These are phyloP conservation scores for Mycena kentingensis DNA, from an alignment of 768 basidiomycete species.

Conservation along the genomic window DNA sequence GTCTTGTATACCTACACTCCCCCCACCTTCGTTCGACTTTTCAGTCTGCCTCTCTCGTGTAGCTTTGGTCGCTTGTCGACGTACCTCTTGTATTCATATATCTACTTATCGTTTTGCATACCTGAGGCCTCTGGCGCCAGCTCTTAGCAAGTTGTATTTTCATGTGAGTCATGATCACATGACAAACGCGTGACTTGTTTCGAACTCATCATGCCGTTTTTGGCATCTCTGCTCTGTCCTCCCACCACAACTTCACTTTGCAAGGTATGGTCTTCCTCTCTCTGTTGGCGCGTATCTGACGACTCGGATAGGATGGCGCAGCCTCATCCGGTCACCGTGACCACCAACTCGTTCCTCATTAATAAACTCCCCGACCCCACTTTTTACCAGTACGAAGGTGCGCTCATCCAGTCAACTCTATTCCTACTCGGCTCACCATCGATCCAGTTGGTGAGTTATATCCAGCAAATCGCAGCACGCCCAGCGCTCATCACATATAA, in stretches of 20 bases:
- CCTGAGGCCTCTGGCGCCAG: too few relatives aligned
- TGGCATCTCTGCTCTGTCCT: too few relatives aligned
- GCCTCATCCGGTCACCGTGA: conserved; percentile 21
- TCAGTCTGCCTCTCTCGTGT: conserved; percentile 12
- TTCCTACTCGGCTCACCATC: neutral
- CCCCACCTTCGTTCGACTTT: conserved; percentile 6
- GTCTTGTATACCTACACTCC: conserved; percentile 19
- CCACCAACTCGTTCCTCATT: conserved; percentile 34
- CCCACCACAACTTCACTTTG: too few relatives aligned
- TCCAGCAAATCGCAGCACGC: neutral
- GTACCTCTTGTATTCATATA: conserved; percentile 20
- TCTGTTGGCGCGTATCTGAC: too few relatives aligned
- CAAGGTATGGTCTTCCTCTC: too few relatives aligned
- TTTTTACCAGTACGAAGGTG: conserved; percentile 36
- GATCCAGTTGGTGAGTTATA: conserved; percentile 15
- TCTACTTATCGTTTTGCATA: neutral
- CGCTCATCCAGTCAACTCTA: neutral
- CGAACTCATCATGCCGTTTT: too few relatives aligned
- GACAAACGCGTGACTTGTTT: neutral
- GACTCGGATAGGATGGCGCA: conserved; percentile 8
- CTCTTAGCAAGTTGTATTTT: too few relatives aligned
- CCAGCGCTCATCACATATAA: conserved; percentile 1
- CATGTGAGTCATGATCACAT: neutral
- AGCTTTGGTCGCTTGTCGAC: conserved; percentile 23
- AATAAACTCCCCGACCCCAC: conserved; percentile 31